Percentiles rank a stretch among this genome's conserved stretches.
phyloP scores from a whole-genome alignment of 495 filamentous ascomycete species.

The Venustampulla echinocandica region DNA sequence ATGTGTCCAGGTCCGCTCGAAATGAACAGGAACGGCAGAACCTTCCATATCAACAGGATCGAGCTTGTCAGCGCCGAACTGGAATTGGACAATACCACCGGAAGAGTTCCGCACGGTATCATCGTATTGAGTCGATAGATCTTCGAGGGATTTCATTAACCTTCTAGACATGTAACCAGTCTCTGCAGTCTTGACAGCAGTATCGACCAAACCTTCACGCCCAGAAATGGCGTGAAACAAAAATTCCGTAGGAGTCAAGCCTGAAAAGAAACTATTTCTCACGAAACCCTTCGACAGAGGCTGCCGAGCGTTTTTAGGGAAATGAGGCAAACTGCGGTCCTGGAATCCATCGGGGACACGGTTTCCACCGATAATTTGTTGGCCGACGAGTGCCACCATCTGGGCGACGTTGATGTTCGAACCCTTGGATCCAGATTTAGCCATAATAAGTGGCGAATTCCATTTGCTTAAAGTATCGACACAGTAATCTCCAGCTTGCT shows the following conservation, averaged over 20 bases:
- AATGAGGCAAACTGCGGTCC: conserved; percentile 88
- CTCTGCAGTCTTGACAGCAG: conserved; percentile 98
- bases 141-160: conserved; percentile 95
- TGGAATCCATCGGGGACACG: conserved; percentile 96
- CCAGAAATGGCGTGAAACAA: conserved; percentile 97
- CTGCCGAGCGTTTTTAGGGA: conserved; percentile 83
- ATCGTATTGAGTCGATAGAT: conserved; percentile 86
- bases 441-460: conserved; percentile 95
- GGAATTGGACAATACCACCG: conserved; percentile 84
- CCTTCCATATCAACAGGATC: conserved; percentile 98
- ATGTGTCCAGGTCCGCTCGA: conserved; percentile 86
- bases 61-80: conserved; percentile 89
- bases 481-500: conserved; percentile 85
- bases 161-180: conserved; percentile 98
- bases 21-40: conserved; percentile 83
- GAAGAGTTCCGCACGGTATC: conserved; percentile 87
- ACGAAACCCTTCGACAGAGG: conserved; percentile 96
- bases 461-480: conserved; percentile 80
- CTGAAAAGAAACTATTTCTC: conserved; percentile 91
- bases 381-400: conserved; percentile 95
- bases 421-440: conserved; percentile 89
- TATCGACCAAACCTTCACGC: conserved; percentile 97
- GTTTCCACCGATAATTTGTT: conserved; percentile 90
- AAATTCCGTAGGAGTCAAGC: conserved; percentile 84
- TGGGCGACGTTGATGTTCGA: conserved; percentile 97